A percentile compares a stretch with the other conserved stretches of the same genome.
phyloP scores from a whole-genome alignment of 805 yeast species.

The Ascoidea tarda region DNA sequence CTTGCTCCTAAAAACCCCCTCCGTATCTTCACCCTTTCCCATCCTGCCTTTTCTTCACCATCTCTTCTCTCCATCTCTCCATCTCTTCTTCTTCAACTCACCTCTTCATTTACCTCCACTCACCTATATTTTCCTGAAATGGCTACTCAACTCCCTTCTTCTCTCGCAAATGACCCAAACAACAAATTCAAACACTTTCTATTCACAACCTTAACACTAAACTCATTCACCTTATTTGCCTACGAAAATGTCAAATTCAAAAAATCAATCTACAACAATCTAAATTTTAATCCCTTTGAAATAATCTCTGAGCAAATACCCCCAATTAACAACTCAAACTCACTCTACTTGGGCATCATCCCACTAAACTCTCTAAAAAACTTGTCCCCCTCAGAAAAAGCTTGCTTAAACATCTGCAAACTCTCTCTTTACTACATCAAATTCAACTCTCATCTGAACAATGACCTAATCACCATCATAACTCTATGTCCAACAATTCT shows the following conservation, averaged over 20 bases:
- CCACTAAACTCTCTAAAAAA: slow-evolving; percentile 14
- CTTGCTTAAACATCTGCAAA: slow-evolving; percentile 15
- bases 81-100: slow-evolving; percentile 14
- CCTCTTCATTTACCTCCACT: slow-evolving; percentile 3
- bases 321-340: slow-evolving; percentile 27
- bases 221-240: slow-evolving; percentile 44
- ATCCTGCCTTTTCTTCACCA: too few relatives aligned
- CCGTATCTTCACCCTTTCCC: too few relatives aligned
- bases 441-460: slow-evolving; percentile 22
- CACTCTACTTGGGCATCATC: slow-evolving; percentile 12
- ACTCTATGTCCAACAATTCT: slow-evolving; percentile 30
- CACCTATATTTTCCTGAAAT: not conserved
- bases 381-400: slow-evolving; percentile 11
- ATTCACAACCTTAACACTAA: slow-evolving; percentile 29
- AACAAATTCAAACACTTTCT: slow-evolving; percentile 15
- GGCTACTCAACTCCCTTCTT: too few relatives aligned
- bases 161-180: not conserved
- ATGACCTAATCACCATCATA: slow-evolving; percentile 38
- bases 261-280: slow-evolving; percentile 18
- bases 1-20: too few relatives aligned
- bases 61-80: slow-evolving; percentile 3
- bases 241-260: slow-evolving; percentile 26
- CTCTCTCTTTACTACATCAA: slow-evolving; percentile 34
- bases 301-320: slow-evolving; percentile 39
- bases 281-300: slow-evolving; percentile 17